Percentiles rank a stretch among this genome's conserved stretches.
These are phyloP conservation scores for Elsinoe batatas DNA, from an alignment of 2,329 filamentous ascomycete genomes.

Conservation along the genomic window DNA sequence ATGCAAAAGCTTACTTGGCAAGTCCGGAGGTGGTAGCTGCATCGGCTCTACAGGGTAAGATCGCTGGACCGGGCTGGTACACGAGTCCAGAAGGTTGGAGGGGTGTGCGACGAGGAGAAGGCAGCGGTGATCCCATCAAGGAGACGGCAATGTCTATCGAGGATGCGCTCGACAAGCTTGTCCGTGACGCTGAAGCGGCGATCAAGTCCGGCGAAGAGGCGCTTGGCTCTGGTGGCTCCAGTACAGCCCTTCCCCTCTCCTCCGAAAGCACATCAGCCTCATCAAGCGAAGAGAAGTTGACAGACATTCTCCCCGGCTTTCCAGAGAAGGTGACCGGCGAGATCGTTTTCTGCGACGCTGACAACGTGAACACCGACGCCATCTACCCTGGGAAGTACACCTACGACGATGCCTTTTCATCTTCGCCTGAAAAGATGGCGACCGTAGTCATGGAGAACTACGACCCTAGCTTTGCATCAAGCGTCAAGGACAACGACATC, in stretches of 20 bases:
- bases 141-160: conserved; percentile 58
- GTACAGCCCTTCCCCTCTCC: conserved; percentile 23
- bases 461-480: conserved; percentile 57
- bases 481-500: conserved; percentile 63
- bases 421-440: conserved; percentile 70
- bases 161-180: conserved; percentile 61
- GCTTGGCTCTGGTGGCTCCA: conserved; percentile 23
- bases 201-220: conserved; percentile 46
- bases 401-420: conserved; percentile 74
- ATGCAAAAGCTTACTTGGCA: conserved; percentile 75
- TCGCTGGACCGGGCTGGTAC: conserved; percentile 71
- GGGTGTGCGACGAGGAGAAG: conserved; percentile 61
- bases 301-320: conserved; percentile 75
- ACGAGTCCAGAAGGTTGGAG: conserved; percentile 57
- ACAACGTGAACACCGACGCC: conserved; percentile 84
- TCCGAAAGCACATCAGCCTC: conserved; percentile 19
- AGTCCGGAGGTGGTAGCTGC: conserved; percentile 89
- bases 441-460: conserved; percentile 92
- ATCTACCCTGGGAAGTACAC: conserved; percentile 92
- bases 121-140: conserved; percentile 54
- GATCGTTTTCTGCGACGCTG: conserved; percentile 76
- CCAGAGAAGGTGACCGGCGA: conserved; percentile 74
- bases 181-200: conserved; percentile 56
- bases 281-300: conserved; percentile 36
- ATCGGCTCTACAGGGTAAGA: conserved; percentile 65